A percentile compares a stretch with the other conserved stretches of the same genome.
Evolutionary conservation across 139 green algal species (phyloP).

Genomic region (Micractinium sp.): DNA sequence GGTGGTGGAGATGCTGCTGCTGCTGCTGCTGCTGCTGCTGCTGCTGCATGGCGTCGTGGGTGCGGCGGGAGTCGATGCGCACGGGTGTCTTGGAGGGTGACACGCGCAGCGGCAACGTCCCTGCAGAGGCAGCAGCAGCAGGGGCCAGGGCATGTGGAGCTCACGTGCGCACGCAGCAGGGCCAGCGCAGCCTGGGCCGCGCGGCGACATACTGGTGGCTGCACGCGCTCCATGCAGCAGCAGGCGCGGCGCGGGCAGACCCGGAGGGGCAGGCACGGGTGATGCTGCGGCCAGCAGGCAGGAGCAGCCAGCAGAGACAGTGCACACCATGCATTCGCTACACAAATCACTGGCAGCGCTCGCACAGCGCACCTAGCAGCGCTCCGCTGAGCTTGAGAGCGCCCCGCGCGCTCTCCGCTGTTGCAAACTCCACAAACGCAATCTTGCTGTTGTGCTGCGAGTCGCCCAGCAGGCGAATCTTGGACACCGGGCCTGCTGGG

Average conservation of each 20-base stretch:
- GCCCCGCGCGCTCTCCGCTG: conserved; percentile 77
- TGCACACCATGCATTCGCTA: neutral
- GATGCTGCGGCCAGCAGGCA: neutral
- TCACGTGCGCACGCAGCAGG: neutral
- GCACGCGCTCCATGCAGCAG: no score
- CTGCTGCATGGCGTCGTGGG: neutral
- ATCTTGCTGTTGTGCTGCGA: conserved; percentile 90
- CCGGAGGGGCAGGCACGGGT: no score
- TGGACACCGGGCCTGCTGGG: conserved; percentile 72
- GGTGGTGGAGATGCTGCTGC: neutral
- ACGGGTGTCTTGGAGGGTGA: conserved; percentile 91
- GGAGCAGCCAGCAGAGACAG: neutral
- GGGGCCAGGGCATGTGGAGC: neutral
- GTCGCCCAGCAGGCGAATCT: conserved; percentile 91
- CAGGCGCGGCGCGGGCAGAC: no score
- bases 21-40: neutral
- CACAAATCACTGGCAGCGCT: neutral
- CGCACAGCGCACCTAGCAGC: conserved; percentile 65
- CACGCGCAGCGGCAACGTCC: conserved; percentile 80
- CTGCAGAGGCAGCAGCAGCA: conserved; percentile 37
- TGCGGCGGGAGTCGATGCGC: conserved; percentile 35
- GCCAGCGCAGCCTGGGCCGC: no score
- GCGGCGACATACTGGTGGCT: no score
- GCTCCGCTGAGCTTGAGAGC: conserved; percentile 93
- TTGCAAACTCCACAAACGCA: conserved; percentile 95